phyloP scores from a whole-genome alignment of 805 yeast genomes.

The Saccharomycopsis oosterbeekiorum region DNA sequence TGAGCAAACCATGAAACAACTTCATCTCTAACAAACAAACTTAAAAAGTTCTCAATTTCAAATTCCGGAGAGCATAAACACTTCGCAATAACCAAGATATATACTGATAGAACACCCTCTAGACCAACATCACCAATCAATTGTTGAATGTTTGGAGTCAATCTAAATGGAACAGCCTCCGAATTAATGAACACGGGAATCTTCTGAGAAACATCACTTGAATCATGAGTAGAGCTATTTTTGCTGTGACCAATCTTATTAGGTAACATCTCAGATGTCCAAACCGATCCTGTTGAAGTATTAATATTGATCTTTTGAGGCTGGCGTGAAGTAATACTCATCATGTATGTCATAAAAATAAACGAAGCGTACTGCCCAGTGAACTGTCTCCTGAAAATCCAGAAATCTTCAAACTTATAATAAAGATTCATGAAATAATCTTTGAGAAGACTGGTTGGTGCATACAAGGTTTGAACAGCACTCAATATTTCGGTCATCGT shows the following conservation, averaged over 20 bases:
- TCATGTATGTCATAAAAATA: slow-evolving; percentile 85
- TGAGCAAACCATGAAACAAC: slow-evolving; percentile 90
- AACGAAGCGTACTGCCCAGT: slow-evolving; percentile 91
- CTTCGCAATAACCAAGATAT: slow-evolving; percentile 75
- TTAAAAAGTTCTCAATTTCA: slow-evolving; percentile 81
- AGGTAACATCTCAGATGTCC: slow-evolving; percentile 95
- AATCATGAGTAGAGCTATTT: slow-evolving; percentile 38
- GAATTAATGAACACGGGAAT: slow-evolving; percentile 78
- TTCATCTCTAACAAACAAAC: slow-evolving; percentile 94
- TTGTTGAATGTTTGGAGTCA: slow-evolving; percentile 91
- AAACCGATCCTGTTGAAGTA: slow-evolving; percentile 73
- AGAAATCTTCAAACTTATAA: slow-evolving; percentile 81
- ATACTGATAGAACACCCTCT: slow-evolving; percentile 84
- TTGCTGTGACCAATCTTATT: slow-evolving; percentile 49
- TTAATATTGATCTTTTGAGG: slow-evolving; percentile 89
- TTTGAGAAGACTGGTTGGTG: slow-evolving; percentile 75
- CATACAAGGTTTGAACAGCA: slow-evolving; percentile 78
- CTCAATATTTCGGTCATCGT: slow-evolving; percentile 85
- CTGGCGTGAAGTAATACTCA: slow-evolving; percentile 85
- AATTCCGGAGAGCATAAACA: slow-evolving; percentile 87
- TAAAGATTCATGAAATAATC: slow-evolving; percentile 66
- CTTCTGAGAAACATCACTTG: slow-evolving; percentile 29
- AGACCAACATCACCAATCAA: slow-evolving; percentile 89
- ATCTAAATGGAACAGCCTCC: slow-evolving; percentile 91
- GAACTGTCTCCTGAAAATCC: slow-evolving; percentile 94